A percentile compares a stretch with the other conserved stretches of the same genome.
These are phyloP conservation scores for Zygosaccharomyces bisporus DNA, from an alignment of 805 yeast genomes.

Conservation along the genomic window DNA sequence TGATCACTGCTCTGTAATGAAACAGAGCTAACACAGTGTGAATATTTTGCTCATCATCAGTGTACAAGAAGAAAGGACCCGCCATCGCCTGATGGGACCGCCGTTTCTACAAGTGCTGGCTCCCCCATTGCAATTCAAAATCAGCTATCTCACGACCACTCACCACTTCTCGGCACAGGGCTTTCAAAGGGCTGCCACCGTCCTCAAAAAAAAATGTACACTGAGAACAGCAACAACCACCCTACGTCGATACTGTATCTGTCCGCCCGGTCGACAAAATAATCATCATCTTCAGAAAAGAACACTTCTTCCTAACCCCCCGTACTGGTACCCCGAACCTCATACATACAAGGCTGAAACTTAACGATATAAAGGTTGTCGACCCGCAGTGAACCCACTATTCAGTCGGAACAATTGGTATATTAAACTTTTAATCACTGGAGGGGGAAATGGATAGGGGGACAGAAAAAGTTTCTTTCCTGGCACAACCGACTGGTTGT, in stretches of 20 bases:
- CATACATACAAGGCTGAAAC: conserved; percentile 51
- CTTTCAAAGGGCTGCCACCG: conserved; percentile 24
- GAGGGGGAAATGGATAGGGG: conserved; percentile 8
- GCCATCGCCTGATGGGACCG: conserved; percentile 13
- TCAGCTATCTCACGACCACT: conserved; percentile 42
- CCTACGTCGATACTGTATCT: conserved; percentile 36
- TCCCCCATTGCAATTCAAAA: conserved; percentile 7
- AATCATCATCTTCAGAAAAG: conserved; percentile 32
- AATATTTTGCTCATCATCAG: conserved; percentile 22
- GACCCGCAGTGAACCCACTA: conserved; percentile 38
- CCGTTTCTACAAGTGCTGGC: not conserved
- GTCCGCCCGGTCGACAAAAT: conserved; percentile 49
- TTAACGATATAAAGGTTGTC: conserved; percentile 44
- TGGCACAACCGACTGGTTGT: conserved; percentile 21
- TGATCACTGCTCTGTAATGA: conserved; percentile 35
- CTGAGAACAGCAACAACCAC: conserved; percentile 31
- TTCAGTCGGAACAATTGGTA: conserved; percentile 45
- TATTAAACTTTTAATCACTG: conserved; percentile 31
- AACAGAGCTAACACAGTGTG: conserved; percentile 40
- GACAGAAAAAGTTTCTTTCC: conserved; percentile 13
- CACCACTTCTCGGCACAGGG: conserved; percentile 36
- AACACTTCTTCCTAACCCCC: conserved; percentile 2
- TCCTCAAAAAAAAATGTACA: conserved; percentile 38
- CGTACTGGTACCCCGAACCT: conserved; percentile 18
- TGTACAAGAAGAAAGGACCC: conserved; percentile 5